Percentiles rank a stretch among this genome's conserved stretches.
These are phyloP conservation scores for Neopestalotiopsis sp. DNA, from an alignment of 2,329 filamentous ascomycete genomes.

Conservation along the genomic window DNA sequence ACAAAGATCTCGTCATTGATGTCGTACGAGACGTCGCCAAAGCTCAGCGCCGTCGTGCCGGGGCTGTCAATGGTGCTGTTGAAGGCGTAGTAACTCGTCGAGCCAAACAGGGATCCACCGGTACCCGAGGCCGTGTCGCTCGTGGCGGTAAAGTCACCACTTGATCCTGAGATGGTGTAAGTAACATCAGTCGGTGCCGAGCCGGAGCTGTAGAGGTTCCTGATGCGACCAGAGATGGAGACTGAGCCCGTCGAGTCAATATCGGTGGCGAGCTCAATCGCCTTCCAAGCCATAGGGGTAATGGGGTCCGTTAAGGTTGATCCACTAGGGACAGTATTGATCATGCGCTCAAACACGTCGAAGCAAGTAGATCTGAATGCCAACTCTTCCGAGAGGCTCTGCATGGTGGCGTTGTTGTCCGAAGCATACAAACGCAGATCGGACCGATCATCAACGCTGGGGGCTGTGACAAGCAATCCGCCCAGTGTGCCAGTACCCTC, in stretches of 20 bases:
- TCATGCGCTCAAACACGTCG: conserved; percentile 16
- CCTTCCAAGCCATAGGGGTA: conserved; percentile 17
- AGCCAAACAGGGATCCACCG: conserved; percentile 7
- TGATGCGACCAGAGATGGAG: conserved; percentile 10
- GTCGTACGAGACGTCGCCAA: conserved; percentile 8
- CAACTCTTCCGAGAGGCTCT: conserved; percentile 12
- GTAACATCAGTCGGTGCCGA: neutral
- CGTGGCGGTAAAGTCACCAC: conserved; percentile 1
- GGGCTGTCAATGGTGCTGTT: conserved; percentile 14
- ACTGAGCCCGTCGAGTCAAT: conserved; percentile 2
- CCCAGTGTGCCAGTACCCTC: conserved; percentile 4
- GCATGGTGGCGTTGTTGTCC: conserved; percentile 15
- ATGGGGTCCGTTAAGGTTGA: conserved; percentile 11
- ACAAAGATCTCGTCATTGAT: conserved; percentile 17
- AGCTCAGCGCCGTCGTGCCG: conserved; percentile 8
- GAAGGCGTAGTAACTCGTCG: conserved; percentile 12
- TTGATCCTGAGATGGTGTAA: neutral
- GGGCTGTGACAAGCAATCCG: neutral
- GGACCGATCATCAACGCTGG: conserved; percentile 14
- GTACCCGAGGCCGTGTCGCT: conserved; percentile 7
- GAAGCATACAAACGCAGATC: conserved; percentile 16
- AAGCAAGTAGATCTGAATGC: conserved; percentile 9
- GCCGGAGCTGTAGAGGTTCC: conserved; percentile 13
- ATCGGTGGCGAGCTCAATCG: conserved; percentile 10
- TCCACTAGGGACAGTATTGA: conserved; percentile 8